A percentile compares a stretch with the other conserved stretches of the same genome.
phyloP scores from a whole-genome alignment of 1,284 basidiomycete genomes.

The Hymenochaete sp. region DNA sequence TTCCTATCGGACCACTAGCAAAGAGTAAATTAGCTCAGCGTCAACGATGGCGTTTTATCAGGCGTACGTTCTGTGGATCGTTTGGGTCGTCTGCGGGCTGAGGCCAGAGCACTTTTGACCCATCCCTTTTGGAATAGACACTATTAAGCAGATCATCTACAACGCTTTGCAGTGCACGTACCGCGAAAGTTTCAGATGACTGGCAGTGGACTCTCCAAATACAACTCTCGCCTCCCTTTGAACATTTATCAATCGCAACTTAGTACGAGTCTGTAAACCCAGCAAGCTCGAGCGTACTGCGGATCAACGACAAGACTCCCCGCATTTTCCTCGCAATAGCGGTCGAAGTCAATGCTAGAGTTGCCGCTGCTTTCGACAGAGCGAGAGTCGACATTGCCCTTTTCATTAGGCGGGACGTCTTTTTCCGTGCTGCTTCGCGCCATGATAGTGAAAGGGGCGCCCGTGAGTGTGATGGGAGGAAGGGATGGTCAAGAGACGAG shows the following conservation, averaged over 20 bases:
- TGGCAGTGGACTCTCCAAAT: slow-evolving; percentile 41
- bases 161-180: no score
- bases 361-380: slow-evolving; percentile 10
- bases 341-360: slow-evolving; percentile 32
- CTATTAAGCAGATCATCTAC: no score
- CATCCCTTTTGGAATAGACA: no score
- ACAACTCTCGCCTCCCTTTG: slow-evolving; percentile 44
- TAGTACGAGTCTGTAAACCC: slow-evolving; percentile 19
- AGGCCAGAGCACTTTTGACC: slow-evolving; percentile 21
- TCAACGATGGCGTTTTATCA: no score
- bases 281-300: slow-evolving; percentile 29
- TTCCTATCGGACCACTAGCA: slow-evolving; percentile 35
- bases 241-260: slow-evolving; percentile 11
- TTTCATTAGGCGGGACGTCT: slow-evolving; percentile 4
- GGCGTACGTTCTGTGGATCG: slow-evolving; percentile 58
- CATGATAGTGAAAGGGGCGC: neutral
- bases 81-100: slow-evolving; percentile 55
- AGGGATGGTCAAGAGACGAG: neutral
- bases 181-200: slow-evolving; percentile 37
- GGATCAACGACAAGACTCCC: slow-evolving; percentile 58
- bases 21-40: neutral
- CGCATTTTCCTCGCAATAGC: slow-evolving; percentile 46
- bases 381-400: slow-evolving; percentile 6
- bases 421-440: neutral
- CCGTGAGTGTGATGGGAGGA: neutral